Base-by-base conservation (phyloP, 495 filamentous ascomycete genomes). In the Podospora tetraspora region DNA sequence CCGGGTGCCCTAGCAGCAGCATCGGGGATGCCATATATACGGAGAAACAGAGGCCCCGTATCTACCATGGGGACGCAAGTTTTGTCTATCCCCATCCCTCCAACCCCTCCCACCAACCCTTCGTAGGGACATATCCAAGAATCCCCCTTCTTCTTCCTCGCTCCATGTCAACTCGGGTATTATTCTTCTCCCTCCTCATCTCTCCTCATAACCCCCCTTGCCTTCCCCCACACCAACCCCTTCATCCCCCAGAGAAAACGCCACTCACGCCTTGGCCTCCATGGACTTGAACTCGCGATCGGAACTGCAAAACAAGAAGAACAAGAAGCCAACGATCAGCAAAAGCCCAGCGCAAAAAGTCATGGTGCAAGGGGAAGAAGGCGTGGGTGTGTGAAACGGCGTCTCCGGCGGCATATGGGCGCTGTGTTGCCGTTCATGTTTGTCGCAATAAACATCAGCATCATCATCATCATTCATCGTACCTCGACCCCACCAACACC, bases 401-500 rank as follows among this genome's bases (percentile, higher is more conserved):
- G n/a, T 16, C 27, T 1, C 0, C 13, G 22, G 32, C 19, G 3
- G 4, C 43, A 12, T 37, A 3, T 13, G 32, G 34, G 29, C 23
- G 29, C 24, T 3, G 37, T 52, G 32, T 25, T 63, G 61, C 24
- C 30, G 8, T n/a, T n/a, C 10, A 34, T 3, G 13, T 64, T 16
- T 52, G 23, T 60, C 10, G 9, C n/a, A 19, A 3, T 25, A 3
- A n/a, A n/a, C 3, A 3, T 10, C 0, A 24, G 2, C 29, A 24
- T 27, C 10, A 7, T 1, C 2, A 3, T 32, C 21, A 65, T 68
- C 34, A 71, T 58, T 71, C 70, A 27, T 71, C 70, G 63, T 71
- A 71, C 70, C 66, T 71, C 63, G 34, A 52, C 56, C 66, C 70
- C 16, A 60, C 63, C 27, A 71, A n/a, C 23, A 57, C 63, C 0